Base-by-base conservation (phyloP, 768 basidiomycete genomes). In the Leccinum rimulosum region DNA sequence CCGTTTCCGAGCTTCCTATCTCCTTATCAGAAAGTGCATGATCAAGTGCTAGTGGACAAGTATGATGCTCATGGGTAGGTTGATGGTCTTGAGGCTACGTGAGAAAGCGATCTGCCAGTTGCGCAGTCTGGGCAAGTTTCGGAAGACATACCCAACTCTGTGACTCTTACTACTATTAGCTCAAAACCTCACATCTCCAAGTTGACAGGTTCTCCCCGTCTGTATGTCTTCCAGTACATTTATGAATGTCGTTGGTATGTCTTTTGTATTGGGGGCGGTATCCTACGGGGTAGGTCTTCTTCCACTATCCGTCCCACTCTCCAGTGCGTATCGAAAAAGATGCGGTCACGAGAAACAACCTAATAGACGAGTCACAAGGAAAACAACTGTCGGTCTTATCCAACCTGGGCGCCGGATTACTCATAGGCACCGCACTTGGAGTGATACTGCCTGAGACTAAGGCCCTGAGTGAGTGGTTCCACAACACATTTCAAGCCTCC, bases 391-490 rank as follows among this genome's bases (percentile, higher is more conserved):
- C 77, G 22, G 65, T 73, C 45, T 70, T 87, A 33, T 81, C 80
- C 8, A 81, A 82, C 47, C 70, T 93, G 15, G 89, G 92, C 11
- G 89, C 89, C 8, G 95, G 95, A 11, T 76, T 98, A 11, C 80
- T 98, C 17, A 81, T 97, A 14, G 95, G 95, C 4, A 89, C 95
- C 3, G 93, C 93, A 0, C 75, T 98, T 62, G 92, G 92, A 12
- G 85, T 98, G 27, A 93, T 98, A 62, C 87, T 98, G 54, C 95
- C 96, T 38, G n/a, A n/a, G n/a, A n/a, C n/a, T n/a, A n/a, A n/a
- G n/a, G n/a, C n/a, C n/a, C n/a, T n/a, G 95, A 97, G 90, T 95
- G 74, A 71, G 89, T 86, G 15, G 31, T 25, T 38, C 48, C 33
- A 36, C 49, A 27, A 6, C 15, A 10, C 10, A 25, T 57, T 52